Base-by-base conservation (phyloP, 495 filamentous ascomycete genomes). In the Neurospora tetrasperma region DNA sequence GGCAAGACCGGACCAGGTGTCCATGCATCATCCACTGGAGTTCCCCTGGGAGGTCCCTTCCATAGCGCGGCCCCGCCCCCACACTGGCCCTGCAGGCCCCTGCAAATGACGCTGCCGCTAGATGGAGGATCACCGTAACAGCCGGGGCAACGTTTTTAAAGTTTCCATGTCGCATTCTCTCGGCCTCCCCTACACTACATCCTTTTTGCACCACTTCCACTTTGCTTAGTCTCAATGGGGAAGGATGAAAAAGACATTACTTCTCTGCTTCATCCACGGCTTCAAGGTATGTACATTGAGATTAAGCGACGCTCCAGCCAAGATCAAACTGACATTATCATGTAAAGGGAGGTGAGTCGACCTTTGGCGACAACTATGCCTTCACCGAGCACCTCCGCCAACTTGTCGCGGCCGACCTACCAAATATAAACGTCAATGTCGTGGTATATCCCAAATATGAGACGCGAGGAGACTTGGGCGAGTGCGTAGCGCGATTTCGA, bases 241-340 rank as follows among this genome's bases (percentile, higher is more conserved):
- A 82, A 89, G 80, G 71, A 97, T 93, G 91, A 93, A 90, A 84
- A 97, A 94, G 81, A 97, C 92, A 75, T 84, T 99, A 41, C 83
- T 99, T 12, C 83, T 99, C 70, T 93, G 92, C 79, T 98, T 97
- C 82, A 94, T 98, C 70, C 96, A 99, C 81, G 96, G 96, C 70
- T 99, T 99, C 88, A 97, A 98, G 89, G 94, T 95, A 81, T 69
- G 82, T 74, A 48, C 35, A 11, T 35, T 42, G 8, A 62, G 27
- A 39, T 39, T 0, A 31, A 18, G 44, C 27, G 54, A 66, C 27
- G 54, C 40, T 9, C 27, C 27, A 31, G 14, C 6, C 12, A 31
- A 9, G 2, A 35, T 18, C 27, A 18, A 8, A 66, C 54, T 66
- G 27, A 66, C 54, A 5, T 35, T 66, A 18, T 35, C 27, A 27